These are phyloP conservation scores for Williopsis jadinii DNA, from an alignment of 1,139 yeast species.

Conservation along the genomic window DNA sequence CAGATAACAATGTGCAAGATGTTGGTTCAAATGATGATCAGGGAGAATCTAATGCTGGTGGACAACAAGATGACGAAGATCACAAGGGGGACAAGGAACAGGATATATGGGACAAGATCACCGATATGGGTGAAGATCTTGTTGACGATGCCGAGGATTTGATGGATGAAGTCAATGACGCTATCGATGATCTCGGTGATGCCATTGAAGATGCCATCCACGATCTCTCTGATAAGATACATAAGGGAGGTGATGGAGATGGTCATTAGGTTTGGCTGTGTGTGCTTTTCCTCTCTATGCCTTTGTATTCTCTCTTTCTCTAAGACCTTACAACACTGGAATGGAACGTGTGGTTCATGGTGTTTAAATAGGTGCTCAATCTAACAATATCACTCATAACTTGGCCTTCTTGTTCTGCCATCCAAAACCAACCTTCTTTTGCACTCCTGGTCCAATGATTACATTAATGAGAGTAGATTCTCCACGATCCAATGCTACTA, in stretches of 20 bases:
- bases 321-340: too few relatives aligned
- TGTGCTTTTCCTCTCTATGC: too few relatives aligned
- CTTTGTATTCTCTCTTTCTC: too few relatives aligned
- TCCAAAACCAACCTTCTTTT: constrained; percentile 49
- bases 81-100: constrained; percentile 8
- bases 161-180: constrained; percentile 29
- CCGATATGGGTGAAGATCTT: constrained; percentile 11
- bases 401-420: constrained; percentile 46
- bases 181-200: constrained; percentile 20
- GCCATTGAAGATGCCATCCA: constrained; percentile 17
- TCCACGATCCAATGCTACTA: constrained; percentile 24
- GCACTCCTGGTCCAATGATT: constrained; percentile 48
- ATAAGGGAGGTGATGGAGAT: constrained; percentile 6
- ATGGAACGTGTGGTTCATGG: too few relatives aligned
- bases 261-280: neutral
- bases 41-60: constrained; percentile 1
- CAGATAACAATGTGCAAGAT: neutral
- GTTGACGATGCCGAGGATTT: constrained; percentile 12
- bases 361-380: too few relatives aligned
- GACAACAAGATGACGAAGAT: neutral
- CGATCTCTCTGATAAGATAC: constrained; percentile 3
- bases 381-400: constrained; percentile 5
- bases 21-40: neutral
- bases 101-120: constrained; percentile 16
- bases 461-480: constrained; percentile 45